Evolutionary conservation across 352 stramenopile genomes (phyloP), one percentile per base, ranked within the genome.

Genomic region (Globisporangium spiculum): DNA sequence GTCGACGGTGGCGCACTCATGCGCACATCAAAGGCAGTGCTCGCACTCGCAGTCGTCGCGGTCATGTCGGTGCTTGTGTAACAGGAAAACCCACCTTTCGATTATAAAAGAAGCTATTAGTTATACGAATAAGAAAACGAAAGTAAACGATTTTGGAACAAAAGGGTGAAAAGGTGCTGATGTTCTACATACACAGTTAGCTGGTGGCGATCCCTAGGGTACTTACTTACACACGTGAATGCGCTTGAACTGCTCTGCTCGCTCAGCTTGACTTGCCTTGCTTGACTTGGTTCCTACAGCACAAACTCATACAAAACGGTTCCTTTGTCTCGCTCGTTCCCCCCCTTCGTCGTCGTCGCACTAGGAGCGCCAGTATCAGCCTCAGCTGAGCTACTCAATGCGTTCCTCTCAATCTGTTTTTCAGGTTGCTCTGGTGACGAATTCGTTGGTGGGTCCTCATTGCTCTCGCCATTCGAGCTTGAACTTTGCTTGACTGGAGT

Each of bases 241-340:
- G 8, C 44, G 44, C 44, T 24, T 22, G 44, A 22, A 24, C 44
- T 12, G 44, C 8, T 24, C 44, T 12, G 44, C 44, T 50, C 36
- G 36, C 36, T 50, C 18, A 18, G 1, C 16, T 52, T 20, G 8
- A 4, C 14, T 14, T 36, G n/a, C 12, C 10, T 61, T 14, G 55
- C 36, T 32, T n/a, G 1, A 6, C 14, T 30, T 50, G 12, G 22
- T 48, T 69, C 75, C 20, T 62, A 91, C 71, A 90, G 68, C 52
- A 88, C 81, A 73, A 87, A 88, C 70, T 91, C 83, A 66, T 89
- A 91, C 34, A 91, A 69, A 71, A 91, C 73, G 38, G 67, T 68
- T 41, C 79, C 68, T 3, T 61, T 22, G n/a, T 65, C 65, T 48
- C 27, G 8, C 8, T 38, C 8, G 34, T 50, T 27, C 34, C 16